Evolutionary conservation across 2,329 filamentous ascomycete species (phyloP).

Genomic region (Microcyclospora pomicola): DNA sequence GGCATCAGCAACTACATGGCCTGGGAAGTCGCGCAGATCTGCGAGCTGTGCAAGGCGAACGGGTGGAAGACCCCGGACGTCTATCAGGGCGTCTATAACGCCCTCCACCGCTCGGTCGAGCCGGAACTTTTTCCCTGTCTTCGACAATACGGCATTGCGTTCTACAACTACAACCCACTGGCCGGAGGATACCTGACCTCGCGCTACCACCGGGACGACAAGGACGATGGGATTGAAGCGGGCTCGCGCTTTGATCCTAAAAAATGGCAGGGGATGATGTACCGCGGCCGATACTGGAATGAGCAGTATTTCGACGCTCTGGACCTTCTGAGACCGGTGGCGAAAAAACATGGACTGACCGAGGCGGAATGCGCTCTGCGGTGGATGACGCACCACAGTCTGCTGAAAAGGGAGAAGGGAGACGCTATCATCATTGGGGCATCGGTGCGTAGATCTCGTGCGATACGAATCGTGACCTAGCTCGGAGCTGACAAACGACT

Average conservation of each 20-base stretch:
- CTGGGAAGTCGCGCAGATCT: slow-evolving; percentile 36
- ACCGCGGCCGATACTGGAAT: slow-evolving; percentile 28
- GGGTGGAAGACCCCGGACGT: slow-evolving; percentile 31
- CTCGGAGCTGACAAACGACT: too few species aligned
- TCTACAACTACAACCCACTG: slow-evolving; percentile 31
- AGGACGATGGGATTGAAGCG: slow-evolving; percentile 19
- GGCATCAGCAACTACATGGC: slow-evolving; percentile 35
- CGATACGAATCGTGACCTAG: slow-evolving; percentile 12
- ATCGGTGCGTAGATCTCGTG: slow-evolving; percentile 13
- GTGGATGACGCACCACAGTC: slow-evolving; percentile 34
- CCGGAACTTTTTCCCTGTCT: slow-evolving; percentile 31
- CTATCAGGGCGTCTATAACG: slow-evolving; percentile 35
- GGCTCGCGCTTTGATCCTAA: slow-evolving; percentile 28
- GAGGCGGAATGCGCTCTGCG: slow-evolving; percentile 31
- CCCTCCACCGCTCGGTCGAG: slow-evolving; percentile 26
- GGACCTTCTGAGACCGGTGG: slow-evolving; percentile 25
- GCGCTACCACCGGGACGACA: slow-evolving; percentile 25
- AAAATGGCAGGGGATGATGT: slow-evolving; percentile 25
- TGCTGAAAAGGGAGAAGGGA: slow-evolving; percentile 18
- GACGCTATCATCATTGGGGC: slow-evolving; percentile 30
- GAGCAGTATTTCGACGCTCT: slow-evolving; percentile 31
- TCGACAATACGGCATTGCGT: slow-evolving; percentile 29
- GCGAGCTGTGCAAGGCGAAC: slow-evolving; percentile 29
- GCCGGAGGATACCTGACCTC: slow-evolving; percentile 34
- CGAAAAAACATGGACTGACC: slow-evolving; percentile 28